A percentile compares a stretch with the other conserved stretches of the same genome.
Evolutionary conservation across 2,329 filamentous ascomycete genomes (phyloP).

Genomic region (Periconia sp.): DNA sequence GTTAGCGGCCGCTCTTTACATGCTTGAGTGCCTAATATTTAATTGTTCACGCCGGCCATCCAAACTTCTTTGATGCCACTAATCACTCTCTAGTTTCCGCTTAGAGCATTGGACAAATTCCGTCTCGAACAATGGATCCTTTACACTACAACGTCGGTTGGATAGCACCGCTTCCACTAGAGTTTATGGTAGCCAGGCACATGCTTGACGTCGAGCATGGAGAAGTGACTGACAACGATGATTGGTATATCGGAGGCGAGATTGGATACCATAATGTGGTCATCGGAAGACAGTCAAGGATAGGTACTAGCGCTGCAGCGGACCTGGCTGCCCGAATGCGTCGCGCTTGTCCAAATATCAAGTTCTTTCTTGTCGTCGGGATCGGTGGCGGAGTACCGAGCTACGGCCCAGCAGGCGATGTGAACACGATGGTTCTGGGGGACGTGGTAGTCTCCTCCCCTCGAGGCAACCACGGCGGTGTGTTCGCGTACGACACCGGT

Average conservation of each 20-base stretch:
- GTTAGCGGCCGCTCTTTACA: background rate
- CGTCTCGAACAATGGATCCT: background rate
- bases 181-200: background rate
- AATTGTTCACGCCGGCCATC: background rate
- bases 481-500: conserved; percentile 18
- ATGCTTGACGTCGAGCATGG: conserved; percentile 2
- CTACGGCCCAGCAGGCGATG: conserved; percentile 15
- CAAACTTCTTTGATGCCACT: background rate
- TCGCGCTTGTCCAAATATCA: conserved; percentile 5
- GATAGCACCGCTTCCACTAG: background rate
- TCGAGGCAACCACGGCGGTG: conserved; percentile 16
- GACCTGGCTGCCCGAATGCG: background rate
- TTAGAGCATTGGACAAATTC: background rate
- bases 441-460: conserved; percentile 23
- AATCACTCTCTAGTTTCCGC: background rate
- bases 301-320: background rate
- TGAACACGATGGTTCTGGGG: conserved; percentile 16
- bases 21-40: background rate
- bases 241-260: background rate
- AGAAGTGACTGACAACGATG: conserved; percentile 1
- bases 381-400: conserved; percentile 20
- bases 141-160: background rate
- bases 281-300: conserved; percentile 1
- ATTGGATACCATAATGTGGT: conserved; percentile 12
- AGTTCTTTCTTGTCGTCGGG: conserved; percentile 14